Evolutionary conservation across 257 asterid genomes (phyloP), one percentile per base, ranked within the genome.

Genomic region (Gynochthodes officinalis): DNA sequence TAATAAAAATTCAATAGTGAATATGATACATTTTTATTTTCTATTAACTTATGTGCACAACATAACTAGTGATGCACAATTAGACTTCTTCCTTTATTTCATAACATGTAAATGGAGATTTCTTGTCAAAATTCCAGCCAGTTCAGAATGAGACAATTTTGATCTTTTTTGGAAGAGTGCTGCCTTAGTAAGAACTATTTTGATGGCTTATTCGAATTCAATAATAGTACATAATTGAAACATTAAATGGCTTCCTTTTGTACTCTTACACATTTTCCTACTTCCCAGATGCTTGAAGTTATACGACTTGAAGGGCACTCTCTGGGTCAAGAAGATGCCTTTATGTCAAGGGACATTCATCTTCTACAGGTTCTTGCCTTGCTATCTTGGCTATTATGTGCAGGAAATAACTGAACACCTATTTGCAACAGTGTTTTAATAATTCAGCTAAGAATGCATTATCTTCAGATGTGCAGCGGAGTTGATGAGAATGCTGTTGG

Each of bases 251-350:
- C 53, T 21, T 63, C 32, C 7, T 11, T n/a, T 35, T 50, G 27
- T 63, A 67, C 67, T 25, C 67, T 49, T 52, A 44, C 42, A 37
- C 37, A 3, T 55, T 43, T 4, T 16, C 6, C 59, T 72, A 49
- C 55, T 14, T 61, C 77, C 35, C 80, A 95, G 99, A 89, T 86
- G 92, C 99, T 95, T n/a, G 99, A 95, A 89, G 93, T 95, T 44
- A 80, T 95, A 75, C 88, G 98, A n/a, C 86, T 94, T 49, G 99
- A 95, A 82, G 96, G 96, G 13, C 97, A 95, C 59, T 68, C 90
- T 1, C 76, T 88, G 55, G 82, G 93, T 33, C 95, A 89, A 30
- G 98, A 90, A 78, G 99, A 95, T 74, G 86, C 93, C 39, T 92
- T 87, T 74, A 79, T 86, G 86, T 85, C 98, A 14, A 76, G 98